Evolutionary conservation across 2,329 filamentous ascomycete genomes (phyloP).

Genomic region (Paraphaeosphaeria minitans): DNA sequence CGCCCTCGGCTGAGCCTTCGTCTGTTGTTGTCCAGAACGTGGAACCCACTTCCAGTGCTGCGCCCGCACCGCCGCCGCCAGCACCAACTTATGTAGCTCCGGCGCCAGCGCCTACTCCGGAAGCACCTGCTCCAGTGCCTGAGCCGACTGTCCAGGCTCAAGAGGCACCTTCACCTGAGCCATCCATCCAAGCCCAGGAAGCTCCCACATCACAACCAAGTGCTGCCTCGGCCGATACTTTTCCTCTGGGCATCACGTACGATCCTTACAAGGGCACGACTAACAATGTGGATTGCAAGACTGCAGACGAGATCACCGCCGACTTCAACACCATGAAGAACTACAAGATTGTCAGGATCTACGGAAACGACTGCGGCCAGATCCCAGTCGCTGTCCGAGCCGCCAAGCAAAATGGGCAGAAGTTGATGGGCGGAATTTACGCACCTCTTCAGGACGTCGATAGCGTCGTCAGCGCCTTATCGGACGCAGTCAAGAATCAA

Average conservation of each 20-base stretch:
- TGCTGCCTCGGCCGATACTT: constrained; percentile 8
- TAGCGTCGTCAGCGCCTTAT: constrained; percentile 65
- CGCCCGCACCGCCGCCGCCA: constrained; percentile 9
- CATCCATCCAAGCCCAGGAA: constrained; percentile 15
- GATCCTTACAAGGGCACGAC: constrained; percentile 34
- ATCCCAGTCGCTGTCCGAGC: constrained; percentile 66
- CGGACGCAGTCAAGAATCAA: constrained; percentile 56
- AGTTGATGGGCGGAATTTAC: constrained; percentile 77
- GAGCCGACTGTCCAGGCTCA: constrained; percentile 13
- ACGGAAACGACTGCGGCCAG: constrained; percentile 81
- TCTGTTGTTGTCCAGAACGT: constrained; percentile 12
- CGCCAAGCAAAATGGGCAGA: constrained; percentile 67
- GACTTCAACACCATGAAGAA: constrained; percentile 66
- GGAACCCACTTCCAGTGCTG: constrained; percentile 2
- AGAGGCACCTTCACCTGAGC: constrained; percentile 9
- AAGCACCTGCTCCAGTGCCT: constrained; percentile 1
- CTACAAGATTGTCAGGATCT: constrained; percentile 73
- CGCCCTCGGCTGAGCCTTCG: constrained; percentile 14
- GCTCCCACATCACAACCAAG: constrained; percentile 14
- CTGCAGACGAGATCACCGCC: constrained; percentile 62
- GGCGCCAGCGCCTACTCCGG: background rate
- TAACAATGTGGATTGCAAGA: constrained; percentile 63
- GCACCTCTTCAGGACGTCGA: constrained; percentile 56
- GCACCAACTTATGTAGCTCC: constrained; percentile 10
- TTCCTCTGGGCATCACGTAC: constrained; percentile 42